A percentile compares a stretch with the other conserved stretches of the same genome.
Conservation (phyloP, 768 basidiomycete genomes). For the Suillus discolor region DNA sequence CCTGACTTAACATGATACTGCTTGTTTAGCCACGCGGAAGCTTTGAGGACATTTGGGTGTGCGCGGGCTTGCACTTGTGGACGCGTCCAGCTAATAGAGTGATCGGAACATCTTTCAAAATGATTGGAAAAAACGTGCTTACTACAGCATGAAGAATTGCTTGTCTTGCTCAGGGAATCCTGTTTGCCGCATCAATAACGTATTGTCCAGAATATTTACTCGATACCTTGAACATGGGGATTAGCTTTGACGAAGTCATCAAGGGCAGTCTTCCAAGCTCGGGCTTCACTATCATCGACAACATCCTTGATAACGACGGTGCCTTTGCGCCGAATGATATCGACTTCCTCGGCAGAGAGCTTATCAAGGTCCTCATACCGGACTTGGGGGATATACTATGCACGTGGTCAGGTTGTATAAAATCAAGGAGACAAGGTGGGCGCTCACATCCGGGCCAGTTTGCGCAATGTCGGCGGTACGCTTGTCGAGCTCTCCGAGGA, state of each 20-base stretch:
- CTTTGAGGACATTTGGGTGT: slow-evolving; percentile 64
- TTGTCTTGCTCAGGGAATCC: slow-evolving; percentile 59
- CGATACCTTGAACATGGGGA: slow-evolving; percentile 54
- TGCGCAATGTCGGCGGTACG: slow-evolving; percentile 48
- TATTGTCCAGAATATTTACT: background rate
- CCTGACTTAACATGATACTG: slow-evolving; percentile 52
- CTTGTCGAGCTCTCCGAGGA: slow-evolving; percentile 52
- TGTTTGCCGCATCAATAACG: slow-evolving; percentile 21
- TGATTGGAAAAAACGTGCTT: slow-evolving; percentile 22
- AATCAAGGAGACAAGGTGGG: background rate
- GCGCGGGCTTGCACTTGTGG: slow-evolving; percentile 68
- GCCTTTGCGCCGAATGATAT: slow-evolving; percentile 55
- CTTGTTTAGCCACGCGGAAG: slow-evolving; percentile 62
- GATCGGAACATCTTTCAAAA: background rate
- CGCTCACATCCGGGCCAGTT: slow-evolving; percentile 52
- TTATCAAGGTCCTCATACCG: slow-evolving; percentile 54
- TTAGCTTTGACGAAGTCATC: slow-evolving; percentile 59
- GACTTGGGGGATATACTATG: slow-evolving; percentile 66
- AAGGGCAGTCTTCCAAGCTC: slow-evolving; percentile 58
- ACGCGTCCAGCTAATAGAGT: slow-evolving; percentile 42
- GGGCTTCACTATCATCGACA: slow-evolving; percentile 57
- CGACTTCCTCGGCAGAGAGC: slow-evolving; percentile 47
- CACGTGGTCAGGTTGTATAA: background rate
- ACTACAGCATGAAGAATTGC: slow-evolving; percentile 79
- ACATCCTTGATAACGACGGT: slow-evolving; percentile 66